Base-by-base conservation (phyloP, 768 basidiomycete genomes). In the Pleurotus ostreatus region DNA sequence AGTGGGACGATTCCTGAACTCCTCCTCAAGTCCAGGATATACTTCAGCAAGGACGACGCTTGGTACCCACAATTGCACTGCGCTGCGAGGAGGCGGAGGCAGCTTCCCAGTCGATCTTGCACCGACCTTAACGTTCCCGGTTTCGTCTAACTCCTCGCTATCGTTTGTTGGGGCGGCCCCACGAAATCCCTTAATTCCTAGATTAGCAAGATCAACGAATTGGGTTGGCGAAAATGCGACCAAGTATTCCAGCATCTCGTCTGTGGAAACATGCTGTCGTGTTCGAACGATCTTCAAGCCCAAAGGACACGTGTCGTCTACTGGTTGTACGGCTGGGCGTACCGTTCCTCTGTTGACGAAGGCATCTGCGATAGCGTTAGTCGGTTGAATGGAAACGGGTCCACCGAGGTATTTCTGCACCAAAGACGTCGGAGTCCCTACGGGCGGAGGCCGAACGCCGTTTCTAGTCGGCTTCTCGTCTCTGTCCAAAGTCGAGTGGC, bases 1-100 rank as follows among this genome's bases (percentile, higher is more conserved):
- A 2, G 63, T 63, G 53, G 68, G 61, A 11, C 61, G 55, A 15
- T 68, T 73, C 45, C 81, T 75, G 59, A 74, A 86, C 13, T 70
- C 72, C 37, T 77, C 69, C 3, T 78, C 78, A 9, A 86, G 62
- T 15, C 69, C 70, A 4, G 86, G 84, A 55, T 78, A 79, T 5
- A 78, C 83, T 11, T 75, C 66, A 18, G 69, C 67, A 53, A 89
- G 68, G 67, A 91, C 80, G 40, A 70, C 76, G 3, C 80, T 86
- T 0, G 87, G 82, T 43, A 89, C 69, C 89, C 88, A 90, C 30
- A 86, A 63, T 26, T 77, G 71, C 39, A 84, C 62, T 13, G 72
- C 68, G 47, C 72, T 74, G 12, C 74, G 72, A 0, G 80, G 78
- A 46, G 62, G 57, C 37, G 76, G 75, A 12, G 70, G 67, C 8